Evolutionary conservation across 2,329 filamentous ascomycete species (phyloP).

Genomic region (Pseudopithomyces maydicus): DNA sequence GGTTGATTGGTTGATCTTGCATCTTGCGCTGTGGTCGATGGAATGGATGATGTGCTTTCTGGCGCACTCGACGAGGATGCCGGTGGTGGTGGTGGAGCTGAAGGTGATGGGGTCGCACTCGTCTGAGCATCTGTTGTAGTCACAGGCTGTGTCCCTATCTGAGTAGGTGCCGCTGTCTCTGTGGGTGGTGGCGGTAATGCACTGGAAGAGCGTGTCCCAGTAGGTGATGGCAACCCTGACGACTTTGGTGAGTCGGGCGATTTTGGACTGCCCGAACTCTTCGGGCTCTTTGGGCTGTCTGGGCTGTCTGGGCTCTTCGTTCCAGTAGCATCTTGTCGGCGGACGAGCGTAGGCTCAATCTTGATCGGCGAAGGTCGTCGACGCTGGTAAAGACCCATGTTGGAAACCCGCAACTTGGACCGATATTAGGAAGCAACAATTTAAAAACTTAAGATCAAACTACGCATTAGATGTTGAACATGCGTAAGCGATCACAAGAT

Average conservation of each 20-base stretch:
- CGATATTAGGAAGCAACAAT: conserved; percentile 13
- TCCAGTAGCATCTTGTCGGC: conserved; percentile 23
- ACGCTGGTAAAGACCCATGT: conserved; percentile 35
- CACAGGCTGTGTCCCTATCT: not conserved
- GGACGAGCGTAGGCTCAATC: conserved; percentile 18
- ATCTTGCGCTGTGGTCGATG: not conserved
- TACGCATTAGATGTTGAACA: not conserved
- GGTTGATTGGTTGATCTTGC: not conserved
- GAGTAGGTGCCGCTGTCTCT: not conserved
- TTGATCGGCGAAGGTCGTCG: conserved; percentile 34
- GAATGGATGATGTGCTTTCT: not conserved
- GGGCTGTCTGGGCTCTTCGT: not conserved
- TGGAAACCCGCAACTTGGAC: conserved; percentile 4
- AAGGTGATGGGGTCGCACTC: not conserved
- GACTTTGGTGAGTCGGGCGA: conserved; percentile 7
- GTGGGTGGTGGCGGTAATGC: not conserved
- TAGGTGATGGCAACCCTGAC: not conserved
- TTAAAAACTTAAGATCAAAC: not conserved
- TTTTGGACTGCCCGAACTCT: conserved; percentile 19
- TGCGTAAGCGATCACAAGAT: conserved; percentile 10
- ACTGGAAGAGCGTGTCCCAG: not conserved
- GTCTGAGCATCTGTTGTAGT: not conserved
- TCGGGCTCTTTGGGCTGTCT: not conserved
- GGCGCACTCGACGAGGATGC: not conserved
- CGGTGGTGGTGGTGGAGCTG: conserved; percentile 8